A percentile compares a stretch with the other conserved stretches of the same genome.
These are phyloP conservation scores for Mariannaea sp. DNA, from an alignment of 2,329 filamentous ascomycete species.

Conservation along the genomic window DNA sequence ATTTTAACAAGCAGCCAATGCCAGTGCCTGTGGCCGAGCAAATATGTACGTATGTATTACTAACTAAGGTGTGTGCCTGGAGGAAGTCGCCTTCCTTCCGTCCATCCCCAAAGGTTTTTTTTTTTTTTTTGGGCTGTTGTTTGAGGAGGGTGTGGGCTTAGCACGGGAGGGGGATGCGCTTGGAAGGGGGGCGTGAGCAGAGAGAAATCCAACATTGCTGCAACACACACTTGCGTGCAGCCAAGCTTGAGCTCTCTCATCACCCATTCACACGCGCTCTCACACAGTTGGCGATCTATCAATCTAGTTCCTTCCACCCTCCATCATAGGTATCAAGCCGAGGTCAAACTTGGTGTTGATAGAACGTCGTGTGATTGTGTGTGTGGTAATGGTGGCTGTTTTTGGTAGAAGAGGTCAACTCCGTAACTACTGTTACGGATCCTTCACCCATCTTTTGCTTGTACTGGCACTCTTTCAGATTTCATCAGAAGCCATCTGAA, in stretches of 20 bases:
- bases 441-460: no score
- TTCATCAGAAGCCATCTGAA: no score
- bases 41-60: no score
- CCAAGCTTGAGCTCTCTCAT: neutral
- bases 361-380: neutral
- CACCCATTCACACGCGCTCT: neutral
- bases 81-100: slow-evolving; percentile 22
- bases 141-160: slow-evolving; percentile 19
- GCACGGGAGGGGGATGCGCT: slow-evolving; percentile 3
- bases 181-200: slow-evolving; percentile 20
- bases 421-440: neutral
- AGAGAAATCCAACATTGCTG: slow-evolving; percentile 21
- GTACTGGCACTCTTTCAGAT: no score
- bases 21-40: neutral
- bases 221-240: no score
- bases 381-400: neutral
- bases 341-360: neutral
- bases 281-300: neutral
- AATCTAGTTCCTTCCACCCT: neutral
- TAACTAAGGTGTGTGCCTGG: no score
- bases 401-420: neutral
- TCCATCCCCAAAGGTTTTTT: slow-evolving; percentile 37
- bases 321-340: neutral
- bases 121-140: slow-evolving; percentile 24
- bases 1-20: no score